phyloP scores from a whole-genome alignment of 192 early-diverging fungal species.

The Umbelopsis isabellina region DNA sequence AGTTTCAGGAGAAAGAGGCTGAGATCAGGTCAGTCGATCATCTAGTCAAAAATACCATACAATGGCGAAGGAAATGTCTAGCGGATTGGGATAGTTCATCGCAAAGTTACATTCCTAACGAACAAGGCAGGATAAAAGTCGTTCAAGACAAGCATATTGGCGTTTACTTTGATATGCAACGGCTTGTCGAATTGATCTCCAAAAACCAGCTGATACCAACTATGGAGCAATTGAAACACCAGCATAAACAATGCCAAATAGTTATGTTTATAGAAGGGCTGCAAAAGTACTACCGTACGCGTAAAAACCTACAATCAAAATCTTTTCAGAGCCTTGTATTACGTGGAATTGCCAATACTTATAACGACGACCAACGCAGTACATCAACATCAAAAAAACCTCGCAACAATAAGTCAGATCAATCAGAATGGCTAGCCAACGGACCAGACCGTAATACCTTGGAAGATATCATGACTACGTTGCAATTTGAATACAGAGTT shows the following conservation, averaged over 20 bases:
- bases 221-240: constrained; percentile 27
- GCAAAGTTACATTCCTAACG: constrained; percentile 32
- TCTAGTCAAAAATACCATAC: constrained; percentile 29
- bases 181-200: constrained; percentile 29
- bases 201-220: constrained; percentile 6
- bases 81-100: constrained; percentile 36
- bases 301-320: constrained; percentile 21
- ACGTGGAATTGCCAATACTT: not conserved
- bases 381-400: not conserved
- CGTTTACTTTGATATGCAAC: constrained; percentile 27
- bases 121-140: constrained; percentile 9
- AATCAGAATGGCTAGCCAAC: constrained; percentile 2
- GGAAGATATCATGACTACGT: constrained; percentile 3
- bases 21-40: not conserved
- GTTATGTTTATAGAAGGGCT: constrained; percentile 48
- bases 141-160: constrained; percentile 34
- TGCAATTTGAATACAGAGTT: not conserved
- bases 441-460: not conserved
- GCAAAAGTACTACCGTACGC: constrained; percentile 33
- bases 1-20: constrained; percentile 15
- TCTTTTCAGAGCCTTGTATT: constrained; percentile 36
- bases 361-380: not conserved
- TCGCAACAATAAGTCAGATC: not conserved
- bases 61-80: constrained; percentile 41
- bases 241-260: constrained; percentile 28